phyloP scores from a whole-genome alignment of 139 green algal species.

The Dunaliella primolecta region DNA sequence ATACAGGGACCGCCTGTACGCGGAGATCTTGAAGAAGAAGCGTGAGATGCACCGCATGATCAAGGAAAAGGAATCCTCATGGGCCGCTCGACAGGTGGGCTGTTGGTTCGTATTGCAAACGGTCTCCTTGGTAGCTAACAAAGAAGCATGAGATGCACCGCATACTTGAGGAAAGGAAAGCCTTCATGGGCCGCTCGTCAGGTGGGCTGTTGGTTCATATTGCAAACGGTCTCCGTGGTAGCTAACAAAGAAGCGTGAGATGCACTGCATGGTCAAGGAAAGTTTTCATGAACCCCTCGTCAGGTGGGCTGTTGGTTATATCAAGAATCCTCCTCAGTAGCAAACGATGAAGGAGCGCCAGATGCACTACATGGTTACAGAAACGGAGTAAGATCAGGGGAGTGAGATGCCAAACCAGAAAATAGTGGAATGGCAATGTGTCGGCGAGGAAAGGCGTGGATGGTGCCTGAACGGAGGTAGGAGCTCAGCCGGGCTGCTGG shows the following conservation, averaged over 20 bases:
- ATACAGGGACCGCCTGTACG: slow-evolving; percentile 85
- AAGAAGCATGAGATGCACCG: not conserved
- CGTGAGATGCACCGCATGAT: slow-evolving; percentile 67
- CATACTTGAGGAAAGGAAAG: not conserved
- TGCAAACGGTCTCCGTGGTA: not conserved
- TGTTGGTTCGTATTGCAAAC: not conserved
- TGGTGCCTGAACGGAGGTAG: too few species aligned
- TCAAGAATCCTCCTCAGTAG: too few species aligned
- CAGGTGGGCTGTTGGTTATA: too few species aligned
- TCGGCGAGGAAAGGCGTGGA: too few species aligned
- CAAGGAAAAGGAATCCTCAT: slow-evolving; percentile 35
- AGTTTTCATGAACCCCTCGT: not conserved
- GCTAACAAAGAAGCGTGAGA: not conserved
- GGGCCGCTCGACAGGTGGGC: not conserved
- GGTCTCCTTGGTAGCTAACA: not conserved
- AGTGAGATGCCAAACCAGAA: too few species aligned
- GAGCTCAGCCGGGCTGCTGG: too few species aligned
- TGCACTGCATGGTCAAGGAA: not conserved
- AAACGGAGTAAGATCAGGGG: too few species aligned
- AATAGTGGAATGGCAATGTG: too few species aligned
- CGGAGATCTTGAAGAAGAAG: slow-evolving; percentile 85
- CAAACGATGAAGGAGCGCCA: too few species aligned
- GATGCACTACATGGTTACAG: too few species aligned
- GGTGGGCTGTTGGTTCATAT: not conserved
- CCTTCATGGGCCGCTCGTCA: not conserved